A percentile compares a stretch with the other conserved stretches of the same genome.
Evolutionary conservation across 352 stramenopile species (phyloP).

Genomic region (Pythium aphanidermatum): DNA sequence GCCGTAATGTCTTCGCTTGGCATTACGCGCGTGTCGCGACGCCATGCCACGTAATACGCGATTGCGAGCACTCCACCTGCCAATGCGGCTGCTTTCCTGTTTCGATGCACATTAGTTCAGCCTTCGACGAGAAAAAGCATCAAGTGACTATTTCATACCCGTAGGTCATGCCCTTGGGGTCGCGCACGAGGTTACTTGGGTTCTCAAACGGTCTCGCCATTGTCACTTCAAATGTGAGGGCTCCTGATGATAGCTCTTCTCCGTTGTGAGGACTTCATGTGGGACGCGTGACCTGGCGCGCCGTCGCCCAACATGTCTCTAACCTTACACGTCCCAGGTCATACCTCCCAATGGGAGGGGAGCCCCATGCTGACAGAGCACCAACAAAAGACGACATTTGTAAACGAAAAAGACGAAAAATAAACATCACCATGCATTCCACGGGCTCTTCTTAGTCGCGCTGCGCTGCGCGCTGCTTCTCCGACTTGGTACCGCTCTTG

Average conservation of each 20-base stretch:
- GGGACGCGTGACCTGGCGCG: too few relatives aligned
- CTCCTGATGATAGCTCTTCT: neutral
- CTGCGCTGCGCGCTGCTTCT: conserved; percentile 13
- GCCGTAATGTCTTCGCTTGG: conserved; percentile 6
- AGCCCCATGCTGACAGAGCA: too few relatives aligned
- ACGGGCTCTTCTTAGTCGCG: neutral
- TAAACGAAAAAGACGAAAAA: too few relatives aligned
- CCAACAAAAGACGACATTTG: too few relatives aligned
- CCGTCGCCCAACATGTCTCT: too few relatives aligned
- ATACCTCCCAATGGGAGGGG: too few relatives aligned
- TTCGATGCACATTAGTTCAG: neutral
- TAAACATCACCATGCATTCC: too few relatives aligned
- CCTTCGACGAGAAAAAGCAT: neutral
- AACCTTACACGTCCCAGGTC: too few relatives aligned
- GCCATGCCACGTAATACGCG: conserved; percentile 15
- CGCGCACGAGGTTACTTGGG: conserved; percentile 13
- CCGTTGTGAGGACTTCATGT: neutral
- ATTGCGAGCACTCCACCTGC: conserved; percentile 13
- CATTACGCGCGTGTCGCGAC: conserved; percentile 11
- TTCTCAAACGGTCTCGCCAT: conserved; percentile 18
- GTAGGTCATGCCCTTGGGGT: conserved; percentile 20
- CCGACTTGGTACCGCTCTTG: conserved; percentile 28
- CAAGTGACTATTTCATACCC: conserved; percentile 9
- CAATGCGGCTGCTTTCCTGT: conserved; percentile 18
- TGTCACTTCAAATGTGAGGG: neutral